Base-by-base conservation (phyloP, 345 rosid species). In the Eucalyptus viminalis region DNA sequence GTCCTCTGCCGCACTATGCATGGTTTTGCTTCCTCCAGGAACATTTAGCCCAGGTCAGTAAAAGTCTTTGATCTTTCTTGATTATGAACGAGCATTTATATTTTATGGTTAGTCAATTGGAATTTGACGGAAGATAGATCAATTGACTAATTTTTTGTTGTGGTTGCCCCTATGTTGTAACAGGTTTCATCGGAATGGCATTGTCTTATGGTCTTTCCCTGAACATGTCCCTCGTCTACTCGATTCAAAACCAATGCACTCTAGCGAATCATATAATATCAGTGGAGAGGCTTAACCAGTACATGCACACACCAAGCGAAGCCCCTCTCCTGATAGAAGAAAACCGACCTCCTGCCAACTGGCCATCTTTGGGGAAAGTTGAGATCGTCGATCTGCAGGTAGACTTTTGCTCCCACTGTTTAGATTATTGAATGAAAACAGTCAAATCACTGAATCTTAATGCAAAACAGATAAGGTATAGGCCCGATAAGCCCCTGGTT, bases 171-270 rank as follows among this genome's bases (percentile, higher is more conserved):
- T 83, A 5, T 88, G 45, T 89, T 88, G 47, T 81, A 89, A 91
- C 62, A 98, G 99, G 99, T 62, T 98, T 98, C 89, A 93, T 98
- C 7, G 99, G 99, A 90, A 95, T 98, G 99, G 98, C 99, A n/a
- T 93, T 98, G 89, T 97, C 99, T 11, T 97, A 98, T 67, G 99
- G 99, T 90, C 96, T 98, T 91, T 95, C 99, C 17, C 89, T 98
- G 91, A 98, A 98, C 88, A 40, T 90, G 92, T 94, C 98, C 49
- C 93, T 98, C 76, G 98, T 97, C 27, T 69, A 89, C 83, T 95
- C 99, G 5, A 97, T 97, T 90, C 99, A 97, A 92, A 95, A 96
- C 95, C 98, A 96, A 87, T 97, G 99, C 93, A 95, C 94, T 56
- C 8, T 95, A 60, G 97, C 97, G 22, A 98, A 98, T 91, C 92